These are phyloP conservation scores for Blastobotrys malaysiensis DNA, from an alignment of 1,139 yeast species.

Conservation along the genomic window DNA sequence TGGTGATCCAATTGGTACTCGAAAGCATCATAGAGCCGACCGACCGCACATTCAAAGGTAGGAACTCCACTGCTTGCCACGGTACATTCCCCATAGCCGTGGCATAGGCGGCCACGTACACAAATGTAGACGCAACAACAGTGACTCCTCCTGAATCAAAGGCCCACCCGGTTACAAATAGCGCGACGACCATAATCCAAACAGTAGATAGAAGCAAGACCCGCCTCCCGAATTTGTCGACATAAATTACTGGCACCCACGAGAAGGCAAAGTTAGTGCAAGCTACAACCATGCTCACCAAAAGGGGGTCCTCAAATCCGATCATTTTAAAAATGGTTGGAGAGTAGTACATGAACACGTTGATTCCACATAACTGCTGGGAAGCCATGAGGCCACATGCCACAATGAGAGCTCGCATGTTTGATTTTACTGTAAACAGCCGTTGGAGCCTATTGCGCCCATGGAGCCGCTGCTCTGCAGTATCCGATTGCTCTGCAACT, in stretches of 20 bases:
- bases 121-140: conserved; percentile 34
- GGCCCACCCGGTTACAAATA: conserved; percentile 26
- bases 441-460: background rate
- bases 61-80: conserved; percentile 45
- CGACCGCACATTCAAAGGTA: conserved; percentile 41
- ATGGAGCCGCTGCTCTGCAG: conserved; percentile 3
- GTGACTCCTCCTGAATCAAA: conserved; percentile 17
- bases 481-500: conserved; percentile 10
- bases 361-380: conserved; percentile 72
- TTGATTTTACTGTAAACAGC: conserved; percentile 34
- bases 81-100: conserved; percentile 45
- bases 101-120: conserved; percentile 44
- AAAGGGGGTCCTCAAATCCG: conserved; percentile 56
- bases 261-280: conserved; percentile 65
- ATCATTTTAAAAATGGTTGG: conserved; percentile 58
- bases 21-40: conserved; percentile 43
- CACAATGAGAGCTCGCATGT: conserved; percentile 55
- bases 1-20: conserved; percentile 43
- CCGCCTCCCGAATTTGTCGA: conserved; percentile 62
- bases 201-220: conserved; percentile 49
- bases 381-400: conserved; percentile 71
- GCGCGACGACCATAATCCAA: conserved; percentile 40
- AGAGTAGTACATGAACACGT: conserved; percentile 71
- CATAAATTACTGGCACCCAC: conserved; percentile 50
- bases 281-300: conserved; percentile 60